Conservation (phyloP, 257 asterid species). For the Asclepias syriaca region DNA sequence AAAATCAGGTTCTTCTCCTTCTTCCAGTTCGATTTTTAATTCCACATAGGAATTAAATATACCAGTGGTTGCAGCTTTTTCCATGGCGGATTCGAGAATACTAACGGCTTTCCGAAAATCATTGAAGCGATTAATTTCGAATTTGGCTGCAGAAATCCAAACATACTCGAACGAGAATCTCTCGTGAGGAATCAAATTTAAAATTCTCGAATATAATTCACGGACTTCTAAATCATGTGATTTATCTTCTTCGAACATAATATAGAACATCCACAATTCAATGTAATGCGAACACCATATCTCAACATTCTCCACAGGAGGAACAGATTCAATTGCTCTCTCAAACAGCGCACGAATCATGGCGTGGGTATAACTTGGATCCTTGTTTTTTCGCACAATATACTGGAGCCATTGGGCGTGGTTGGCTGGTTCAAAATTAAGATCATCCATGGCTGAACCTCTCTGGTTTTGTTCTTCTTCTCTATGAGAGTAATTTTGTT, state of each 20-base stretch:
- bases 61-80: conserved; percentile 22
- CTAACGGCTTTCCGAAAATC: conserved; percentile 25
- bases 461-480: too few species aligned
- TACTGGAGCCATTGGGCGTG: too few species aligned
- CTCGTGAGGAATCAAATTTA: conserved; percentile 21
- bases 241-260: conserved; percentile 43
- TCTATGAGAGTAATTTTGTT: too few species aligned
- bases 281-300: conserved; percentile 64
- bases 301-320: conserved; percentile 57
- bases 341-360: not conserved
- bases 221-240: conserved; percentile 52
- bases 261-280: conserved; percentile 48
- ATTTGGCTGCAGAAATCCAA: conserved; percentile 84
- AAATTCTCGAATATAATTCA: conserved; percentile 46
- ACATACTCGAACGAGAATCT: conserved; percentile 69
- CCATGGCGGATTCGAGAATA: conserved; percentile 25
- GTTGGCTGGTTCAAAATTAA: too few species aligned
- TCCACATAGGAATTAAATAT: conserved; percentile 30
- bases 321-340: conserved; percentile 48
- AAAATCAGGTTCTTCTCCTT: conserved; percentile 22
- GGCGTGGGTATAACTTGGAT: too few species aligned
- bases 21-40: conserved; percentile 50
- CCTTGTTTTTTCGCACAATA: too few species aligned
- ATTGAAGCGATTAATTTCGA: conserved; percentile 53
- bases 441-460: too few species aligned